A percentile compares a stretch with the other conserved stretches of the same genome.
Conservation (phyloP, 768 basidiomycete species). For the Mycena chlorophos region DNA sequence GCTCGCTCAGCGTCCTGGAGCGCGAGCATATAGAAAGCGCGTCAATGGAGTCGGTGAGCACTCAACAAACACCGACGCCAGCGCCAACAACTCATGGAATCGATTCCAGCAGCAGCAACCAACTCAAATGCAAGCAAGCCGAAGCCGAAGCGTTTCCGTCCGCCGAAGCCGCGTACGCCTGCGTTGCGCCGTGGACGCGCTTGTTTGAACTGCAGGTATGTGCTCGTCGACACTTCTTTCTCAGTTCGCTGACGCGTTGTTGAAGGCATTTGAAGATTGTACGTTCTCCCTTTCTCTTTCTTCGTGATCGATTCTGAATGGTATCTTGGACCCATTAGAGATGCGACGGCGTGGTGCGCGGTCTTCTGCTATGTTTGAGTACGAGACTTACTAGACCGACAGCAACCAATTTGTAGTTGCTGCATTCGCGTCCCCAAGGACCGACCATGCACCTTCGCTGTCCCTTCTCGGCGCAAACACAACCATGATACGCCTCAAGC, state of each 20-base stretch:
- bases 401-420: not conserved
- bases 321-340: not conserved
- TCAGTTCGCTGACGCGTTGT: not conserved
- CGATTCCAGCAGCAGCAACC: too few species aligned
- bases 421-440: not conserved
- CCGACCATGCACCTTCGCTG: not conserved
- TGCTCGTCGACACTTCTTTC: not conserved
- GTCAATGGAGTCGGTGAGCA: too few species aligned
- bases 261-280: not conserved
- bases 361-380: not conserved
- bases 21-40: too few species aligned
- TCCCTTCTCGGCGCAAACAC: not conserved
- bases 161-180: not conserved
- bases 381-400: not conserved
- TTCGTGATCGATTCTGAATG: not conserved
- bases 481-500: not conserved
- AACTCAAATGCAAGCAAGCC: not conserved
- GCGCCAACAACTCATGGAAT: too few species aligned
- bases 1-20: too few species aligned
- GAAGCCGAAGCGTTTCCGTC: not conserved
- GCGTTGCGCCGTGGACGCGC: not conserved
- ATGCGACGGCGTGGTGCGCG: not conserved
- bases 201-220: not conserved
- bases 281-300: not conserved
- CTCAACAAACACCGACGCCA: too few species aligned